Conservation (phyloP, 1,139 yeast species). For the Candida buenavistaensis region DNA sequence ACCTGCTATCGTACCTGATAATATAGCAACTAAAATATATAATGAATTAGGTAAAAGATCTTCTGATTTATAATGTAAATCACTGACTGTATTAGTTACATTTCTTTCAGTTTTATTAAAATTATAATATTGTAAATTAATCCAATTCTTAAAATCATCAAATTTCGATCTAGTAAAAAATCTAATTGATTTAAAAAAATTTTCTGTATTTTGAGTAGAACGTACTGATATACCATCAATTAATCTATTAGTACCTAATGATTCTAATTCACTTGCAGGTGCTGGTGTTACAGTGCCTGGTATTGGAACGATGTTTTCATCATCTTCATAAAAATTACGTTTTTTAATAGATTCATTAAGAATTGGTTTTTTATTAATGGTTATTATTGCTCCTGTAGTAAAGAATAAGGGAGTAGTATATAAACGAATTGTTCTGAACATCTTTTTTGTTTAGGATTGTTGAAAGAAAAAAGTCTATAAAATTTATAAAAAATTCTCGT, state of each 20-base stretch:
- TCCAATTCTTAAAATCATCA: constrained; percentile 19
- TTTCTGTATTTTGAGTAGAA: constrained; percentile 50
- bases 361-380: constrained; percentile 10
- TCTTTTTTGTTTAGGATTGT: constrained; percentile 4
- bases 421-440: constrained; percentile 13
- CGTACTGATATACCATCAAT: constrained; percentile 62
- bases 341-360: constrained; percentile 26
- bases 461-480: background rate
- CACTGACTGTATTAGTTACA: constrained; percentile 66
- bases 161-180: constrained; percentile 21
- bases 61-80: constrained; percentile 70
- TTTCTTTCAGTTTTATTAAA: constrained; percentile 64
- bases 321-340: constrained; percentile 64
- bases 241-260: constrained; percentile 43
- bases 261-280: constrained; percentile 44
- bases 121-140: constrained; percentile 42
- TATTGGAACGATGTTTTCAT: constrained; percentile 46
- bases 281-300: constrained; percentile 60
- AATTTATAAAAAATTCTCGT: background rate
- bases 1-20: constrained; percentile 78
- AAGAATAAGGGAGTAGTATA: constrained; percentile 12
- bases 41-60: constrained; percentile 75
- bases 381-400: constrained; percentile 10
- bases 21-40: constrained; percentile 70
- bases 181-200: constrained; percentile 49